Percentiles rank a stretch among this genome's conserved stretches.
Conservation (phyloP, 306 rosid species). For the Castanea mollissima region DNA sequence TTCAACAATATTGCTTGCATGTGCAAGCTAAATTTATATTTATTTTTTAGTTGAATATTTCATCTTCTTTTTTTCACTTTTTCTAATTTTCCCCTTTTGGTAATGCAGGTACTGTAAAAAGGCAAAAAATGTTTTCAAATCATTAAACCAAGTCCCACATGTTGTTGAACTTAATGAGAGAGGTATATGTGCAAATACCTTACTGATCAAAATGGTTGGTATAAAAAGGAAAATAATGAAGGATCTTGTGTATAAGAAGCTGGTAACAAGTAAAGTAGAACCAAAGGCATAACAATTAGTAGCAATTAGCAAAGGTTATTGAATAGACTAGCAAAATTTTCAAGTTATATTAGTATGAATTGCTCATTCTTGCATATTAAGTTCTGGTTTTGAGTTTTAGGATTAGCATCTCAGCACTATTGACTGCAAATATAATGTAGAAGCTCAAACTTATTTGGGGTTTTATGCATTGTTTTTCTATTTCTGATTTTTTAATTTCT, state of each 20-base stretch:
- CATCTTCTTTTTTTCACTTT: conserved; percentile 2
- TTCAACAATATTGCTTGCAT: too few relatives aligned
- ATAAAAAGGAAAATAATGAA: background rate
- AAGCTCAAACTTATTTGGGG: background rate
- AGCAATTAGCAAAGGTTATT: background rate
- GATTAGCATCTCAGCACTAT: conserved; percentile 5
- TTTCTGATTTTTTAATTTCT: too few relatives aligned
- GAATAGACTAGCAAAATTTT: background rate
- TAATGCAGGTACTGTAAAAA: conserved; percentile 69
- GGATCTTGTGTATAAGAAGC: background rate
- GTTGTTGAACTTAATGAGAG: conserved; percentile 92
- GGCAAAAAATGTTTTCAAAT: conserved; percentile 84
- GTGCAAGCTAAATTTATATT: too few relatives aligned
- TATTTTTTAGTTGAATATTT: background rate
- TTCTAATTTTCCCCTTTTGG: conserved; percentile 8
- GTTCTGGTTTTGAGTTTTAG: background rate
- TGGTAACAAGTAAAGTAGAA: too few relatives aligned
- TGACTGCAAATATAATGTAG: conserved; percentile 11
- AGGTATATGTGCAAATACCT: conserved; percentile 41
- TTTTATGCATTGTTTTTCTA: too few relatives aligned
- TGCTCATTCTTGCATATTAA: background rate
- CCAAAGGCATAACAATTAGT: too few relatives aligned
- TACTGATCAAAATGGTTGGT: background rate
- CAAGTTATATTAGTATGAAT: background rate
- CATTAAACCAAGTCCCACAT: conserved; percentile 65